Evolutionary conservation across 805 yeast genomes (phyloP), one percentile per base, ranked within the genome.

Genomic region (Wickerhamomyces hampshirensis): DNA sequence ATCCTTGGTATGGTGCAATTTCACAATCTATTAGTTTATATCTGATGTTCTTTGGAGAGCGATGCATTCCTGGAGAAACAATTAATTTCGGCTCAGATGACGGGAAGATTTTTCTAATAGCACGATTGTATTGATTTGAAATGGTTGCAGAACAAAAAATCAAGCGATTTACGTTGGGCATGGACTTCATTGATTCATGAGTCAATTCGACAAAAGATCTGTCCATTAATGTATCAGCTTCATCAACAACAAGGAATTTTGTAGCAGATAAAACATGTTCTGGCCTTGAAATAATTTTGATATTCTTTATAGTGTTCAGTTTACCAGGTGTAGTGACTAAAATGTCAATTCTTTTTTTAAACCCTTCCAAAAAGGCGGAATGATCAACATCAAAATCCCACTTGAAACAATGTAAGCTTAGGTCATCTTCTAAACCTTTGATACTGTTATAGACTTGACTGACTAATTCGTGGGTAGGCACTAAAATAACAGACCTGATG

Each of bases 211-310:
- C 58, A 71, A 88, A 89, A 0, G 93, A 80, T 35, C 76, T 73
- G 55, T 89, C 95, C 77, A 89, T 71, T 38, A 91, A 63, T 0
- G 96, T 84, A 60, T 91, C 98, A 0, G 98, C 98, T 59, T 91
- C 98, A 56, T 91, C 98, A 11, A 84, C 73, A 2, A 85, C 91
- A 30, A 83, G 67, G 51, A 71, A 81, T 18, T 69, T 67, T 5
- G 81, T 76, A 59, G 71, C 45, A 40, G 66, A 51, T 10, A 73
- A 42, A 4, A 62, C 48, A 55, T 60, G 44, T 61, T 69, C 57
- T 38, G 73, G 53, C 30, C 60, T 57, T 15, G 60, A 54, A 1
- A 66, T 51, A 50, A 55, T 56, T 19, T 56, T 44, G 11, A 64
- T 62, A 15, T 56, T 55, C 23, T 51, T 51, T n/a, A 73, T 45